Base-by-base conservation (phyloP, 169 alveolate species). In the Babesia gibsoni region DNA sequence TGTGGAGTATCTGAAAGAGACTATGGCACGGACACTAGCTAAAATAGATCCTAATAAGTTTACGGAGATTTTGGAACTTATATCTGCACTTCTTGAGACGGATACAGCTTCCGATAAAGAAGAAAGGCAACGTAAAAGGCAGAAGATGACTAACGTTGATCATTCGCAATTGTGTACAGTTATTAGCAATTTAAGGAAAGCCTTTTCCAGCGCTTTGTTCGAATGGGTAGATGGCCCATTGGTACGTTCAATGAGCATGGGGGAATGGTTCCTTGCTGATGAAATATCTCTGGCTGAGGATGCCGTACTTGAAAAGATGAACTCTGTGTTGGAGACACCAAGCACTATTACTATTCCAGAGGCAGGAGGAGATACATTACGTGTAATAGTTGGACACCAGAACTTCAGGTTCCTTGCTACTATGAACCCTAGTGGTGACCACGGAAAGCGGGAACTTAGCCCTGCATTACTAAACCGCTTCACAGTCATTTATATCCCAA, bases 351-450 rank as follows among this genome's bases (percentile, higher is more conserved):
- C 88, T 27, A 56, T 90, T 45, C 88, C 95, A 45, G 96, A 92
- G 56, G 84, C 81, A 41, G 92, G 92, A 33, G 90, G 83, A 12
- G 69, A 64, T 0, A 77, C 82, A 41, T 63, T 84, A n/a, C 90
- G 89, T n/a, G 73, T 84, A 27, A 70, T 96, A 33, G 83, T 78
- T 46, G 98, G 98, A 5, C 95, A 95, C 73, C 89, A 87, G 23
- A 87, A 89, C 42, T 98, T 98, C 82, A 89, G 95, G 22, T 89
- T 97, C 33, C 90, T 97, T 46, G 99, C 99, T n/a, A 97, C 99
- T 16, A 98, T 98, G 99, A 97, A 98, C 80, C 99, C 99, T 36
- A 95, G 99, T 32, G 99, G 98, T 23, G 99, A 97, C 86, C 98
- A 92, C 83, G 99, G 99, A 20, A 98, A 98, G 91, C 94, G 96